Conservation (phyloP, 1,139 yeast genomes). For the Suhomyces wounanorum region DNA sequence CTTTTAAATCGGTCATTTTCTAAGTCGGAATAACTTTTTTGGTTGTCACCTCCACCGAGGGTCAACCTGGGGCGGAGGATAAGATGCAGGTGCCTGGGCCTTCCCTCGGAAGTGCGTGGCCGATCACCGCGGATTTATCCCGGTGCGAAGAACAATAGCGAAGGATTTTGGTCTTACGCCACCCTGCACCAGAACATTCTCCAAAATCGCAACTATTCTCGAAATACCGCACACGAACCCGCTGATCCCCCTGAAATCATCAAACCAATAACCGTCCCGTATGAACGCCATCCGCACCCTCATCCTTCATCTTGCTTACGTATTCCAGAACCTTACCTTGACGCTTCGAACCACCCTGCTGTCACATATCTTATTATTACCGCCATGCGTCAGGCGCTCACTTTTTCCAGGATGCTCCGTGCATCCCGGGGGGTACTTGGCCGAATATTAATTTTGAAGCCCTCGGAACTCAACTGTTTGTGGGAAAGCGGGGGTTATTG, state of each 20-base stretch:
- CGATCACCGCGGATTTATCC: constrained; percentile 2
- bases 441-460: not conserved
- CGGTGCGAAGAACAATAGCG: constrained; percentile 5
- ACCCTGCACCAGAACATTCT: constrained; percentile 7
- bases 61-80: not conserved
- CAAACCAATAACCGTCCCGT: not conserved
- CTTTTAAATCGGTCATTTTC: not conserved
- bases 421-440: constrained; percentile 1
- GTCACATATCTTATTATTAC: not conserved
- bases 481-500: not conserved
- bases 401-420: constrained; percentile 1
- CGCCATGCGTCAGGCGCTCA: constrained; percentile 1
- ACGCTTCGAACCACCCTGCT: not conserved
- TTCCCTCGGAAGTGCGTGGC: constrained; percentile 1
- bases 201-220: not conserved
- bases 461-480: not conserved
- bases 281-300: not conserved
- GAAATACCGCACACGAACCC: not conserved
- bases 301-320: not conserved
- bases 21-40: not conserved
- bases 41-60: constrained; percentile 5
- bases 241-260: not conserved
- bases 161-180: constrained; percentile 5
- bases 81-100: not conserved
- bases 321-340: not conserved